phyloP scores from a whole-genome alignment of 805 yeast species.

The Schwanniomyces pseudopolymorphus region DNA sequence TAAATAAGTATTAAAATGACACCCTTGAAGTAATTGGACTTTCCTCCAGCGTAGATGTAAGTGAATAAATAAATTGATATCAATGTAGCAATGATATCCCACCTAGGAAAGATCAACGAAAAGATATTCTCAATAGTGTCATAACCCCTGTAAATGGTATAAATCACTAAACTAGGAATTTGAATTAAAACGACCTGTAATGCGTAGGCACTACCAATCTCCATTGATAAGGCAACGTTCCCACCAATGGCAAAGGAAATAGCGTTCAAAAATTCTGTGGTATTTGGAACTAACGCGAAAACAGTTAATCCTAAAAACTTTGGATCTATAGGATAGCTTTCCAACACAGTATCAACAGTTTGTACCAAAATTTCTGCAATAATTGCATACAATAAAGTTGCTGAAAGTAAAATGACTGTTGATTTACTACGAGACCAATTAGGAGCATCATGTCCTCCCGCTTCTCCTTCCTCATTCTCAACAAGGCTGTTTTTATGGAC shows the following conservation, averaged over 20 bases:
- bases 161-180: constrained; percentile 85
- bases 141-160: constrained; percentile 53
- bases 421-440: constrained; percentile 92
- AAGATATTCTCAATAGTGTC: constrained; percentile 52
- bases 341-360: constrained; percentile 84
- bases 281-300: constrained; percentile 94
- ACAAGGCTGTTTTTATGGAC: constrained; percentile 1
- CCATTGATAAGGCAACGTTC: constrained; percentile 94
- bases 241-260: constrained; percentile 96
- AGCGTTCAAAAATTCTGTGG: constrained; percentile 95
- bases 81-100: constrained; percentile 89
- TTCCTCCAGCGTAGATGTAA: constrained; percentile 94
- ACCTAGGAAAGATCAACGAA: constrained; percentile 86
- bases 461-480: constrained; percentile 26
- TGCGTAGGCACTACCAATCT: constrained; percentile 96
- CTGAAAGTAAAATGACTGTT: constrained; percentile 73
- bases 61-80: constrained; percentile 87
- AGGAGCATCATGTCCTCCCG: constrained; percentile 91
- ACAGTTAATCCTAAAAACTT: constrained; percentile 91
- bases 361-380: constrained; percentile 94
- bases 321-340: constrained; percentile 78
- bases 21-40: constrained; percentile 94
- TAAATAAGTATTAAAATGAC: constrained; percentile 80
- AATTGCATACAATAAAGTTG: constrained; percentile 85
- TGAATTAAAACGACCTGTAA: constrained; percentile 92